Evolutionary conservation across 495 filamentous ascomycete genomes (phyloP), one percentile per base, ranked within the genome.

Genomic region (Aspergillus sclerotiicarbonarius): DNA sequence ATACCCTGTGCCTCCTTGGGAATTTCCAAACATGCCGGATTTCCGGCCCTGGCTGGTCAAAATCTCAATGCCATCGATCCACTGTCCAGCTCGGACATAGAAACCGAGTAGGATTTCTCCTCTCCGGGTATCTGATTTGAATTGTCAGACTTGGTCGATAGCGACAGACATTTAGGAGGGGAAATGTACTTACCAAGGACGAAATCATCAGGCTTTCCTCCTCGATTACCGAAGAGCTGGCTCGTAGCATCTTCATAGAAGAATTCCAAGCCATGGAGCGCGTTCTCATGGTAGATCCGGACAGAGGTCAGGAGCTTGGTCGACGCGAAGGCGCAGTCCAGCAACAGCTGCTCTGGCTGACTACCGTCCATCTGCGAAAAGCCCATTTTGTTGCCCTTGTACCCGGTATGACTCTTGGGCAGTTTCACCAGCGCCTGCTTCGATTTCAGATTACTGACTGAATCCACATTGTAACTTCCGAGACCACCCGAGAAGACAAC

Each of bases 21-120:
- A 71, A 66, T 96, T 96, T 15, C 94, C 94, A 79, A 84, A 97
- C 41, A 95, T 67, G 44, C 87, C 85, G 5, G 93, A 97, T 68
- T 86, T 89, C 58, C 94, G 81, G 31, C 92, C 93, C 30, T 89
- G 73, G 65, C 88, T 96, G 8, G 94, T 97, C 66, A 97, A 70
- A 56, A 98, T 88, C 67, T 96, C 90, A 53, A 98, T 84, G 13
- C 85, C 94, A 70, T 96, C 92, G 59, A 97, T 89, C 89, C 90
- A 94, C 35, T 83, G 72, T 10, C 91, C 91, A 43, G 90, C 84
- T 59, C 92, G 80, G 52, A 97, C 76, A 63, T 87, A 86, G 70
- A 98, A 98, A 12, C 94, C 94, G 52, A 91, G 82, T 12, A 98
- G 73, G 55, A 88, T 87, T 72, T 98, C 94, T 41, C 92, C 92